Evolutionary conservation across 208 protist species (phyloP).

Genomic region (Crithidia expoeki): DNA sequence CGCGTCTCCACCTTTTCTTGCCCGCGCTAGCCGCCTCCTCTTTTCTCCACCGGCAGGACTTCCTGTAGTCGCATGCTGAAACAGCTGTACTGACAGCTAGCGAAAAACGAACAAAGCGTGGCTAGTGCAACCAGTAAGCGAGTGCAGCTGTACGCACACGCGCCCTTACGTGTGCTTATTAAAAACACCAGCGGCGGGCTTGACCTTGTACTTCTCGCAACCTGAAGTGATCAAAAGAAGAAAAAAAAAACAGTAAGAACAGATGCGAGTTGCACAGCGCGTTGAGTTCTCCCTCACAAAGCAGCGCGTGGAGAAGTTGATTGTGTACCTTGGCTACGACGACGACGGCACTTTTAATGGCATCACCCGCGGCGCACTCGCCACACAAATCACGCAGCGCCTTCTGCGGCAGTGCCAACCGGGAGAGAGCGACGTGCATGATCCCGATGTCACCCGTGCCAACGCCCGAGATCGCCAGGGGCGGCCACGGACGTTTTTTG

Average conservation of each 20-base stretch:
- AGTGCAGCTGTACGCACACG: too few species aligned
- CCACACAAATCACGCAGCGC: conserved; percentile 40
- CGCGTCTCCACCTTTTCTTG: too few species aligned
- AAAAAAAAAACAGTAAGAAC: not conserved
- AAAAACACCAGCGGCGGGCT: too few species aligned
- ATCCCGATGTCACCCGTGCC: conserved; percentile 53
- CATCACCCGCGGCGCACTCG: conserved; percentile 44
- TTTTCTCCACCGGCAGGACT: too few species aligned
- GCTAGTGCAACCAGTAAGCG: too few species aligned
- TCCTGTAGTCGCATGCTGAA: too few species aligned
- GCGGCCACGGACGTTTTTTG: conserved; percentile 42
- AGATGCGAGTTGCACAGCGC: conserved; percentile 21
- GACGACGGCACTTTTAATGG: conserved; percentile 7
- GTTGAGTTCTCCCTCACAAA: conserved; percentile 39
- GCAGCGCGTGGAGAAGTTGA: conserved; percentile 45
- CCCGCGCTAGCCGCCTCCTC: too few species aligned
- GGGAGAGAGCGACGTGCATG: conserved; percentile 72
- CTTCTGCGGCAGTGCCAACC: conserved; percentile 67
- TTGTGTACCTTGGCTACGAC: conserved; percentile 64
- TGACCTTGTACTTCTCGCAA: too few species aligned
- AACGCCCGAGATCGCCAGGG: conserved; percentile 70
- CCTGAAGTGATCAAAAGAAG: too few species aligned
- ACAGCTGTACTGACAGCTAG: too few species aligned
- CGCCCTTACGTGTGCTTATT: too few species aligned
- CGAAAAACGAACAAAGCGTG: too few species aligned